Evolutionary conservation across 108 stramenopile species (phyloP), one percentile per base, ranked within the genome.

Genomic region (Cyclotella cryptica): DNA sequence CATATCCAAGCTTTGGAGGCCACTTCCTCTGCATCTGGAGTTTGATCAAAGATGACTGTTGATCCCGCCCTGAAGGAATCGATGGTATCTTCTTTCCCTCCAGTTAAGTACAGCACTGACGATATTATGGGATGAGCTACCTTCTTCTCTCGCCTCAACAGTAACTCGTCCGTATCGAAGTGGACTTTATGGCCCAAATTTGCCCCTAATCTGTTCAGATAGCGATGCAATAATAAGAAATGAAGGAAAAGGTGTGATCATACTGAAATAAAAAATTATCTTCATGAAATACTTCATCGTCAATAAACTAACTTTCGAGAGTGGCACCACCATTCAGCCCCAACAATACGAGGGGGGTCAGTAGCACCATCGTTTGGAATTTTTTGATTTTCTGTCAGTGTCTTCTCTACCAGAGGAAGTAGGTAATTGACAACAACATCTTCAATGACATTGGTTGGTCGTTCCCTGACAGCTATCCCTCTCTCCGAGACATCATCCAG

Each of bases 181-280:
- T 94, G 95, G 3, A 96, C 64, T 53, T 93, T 88, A 73, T 94
- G 93, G 10, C 95, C 95, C 18, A 96, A 83, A 65, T 96, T 96
- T 21, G 90, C 89, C 39, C 88, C 69, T 18, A 92, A 78, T 10
- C 92, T 55, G 22, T 55, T n/a, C 24, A 12, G 11, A 55, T n/a
- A n/a, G n/a, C n/a, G n/a, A n/a, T 6, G 35, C 6, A 35, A 35
- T 5, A 35, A 6, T 35, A 35, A 35, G 35, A 35, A 35, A 35
- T 6, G 35, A 2, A 6, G 4, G 6, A 35, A 35, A 35, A 35
- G 35, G 35, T 5, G 35, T 35, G 6, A 35, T 2, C 2, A 35
- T 35, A 6, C 6, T 35, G 35, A 35, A 35, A 35, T 35, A 35
- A 35, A 35, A 35, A 35, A 2, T 35, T 35, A 35, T 35, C 35